Base-by-base conservation (phyloP, 768 basidiomycete genomes). In the Cytidiella melzeri region DNA sequence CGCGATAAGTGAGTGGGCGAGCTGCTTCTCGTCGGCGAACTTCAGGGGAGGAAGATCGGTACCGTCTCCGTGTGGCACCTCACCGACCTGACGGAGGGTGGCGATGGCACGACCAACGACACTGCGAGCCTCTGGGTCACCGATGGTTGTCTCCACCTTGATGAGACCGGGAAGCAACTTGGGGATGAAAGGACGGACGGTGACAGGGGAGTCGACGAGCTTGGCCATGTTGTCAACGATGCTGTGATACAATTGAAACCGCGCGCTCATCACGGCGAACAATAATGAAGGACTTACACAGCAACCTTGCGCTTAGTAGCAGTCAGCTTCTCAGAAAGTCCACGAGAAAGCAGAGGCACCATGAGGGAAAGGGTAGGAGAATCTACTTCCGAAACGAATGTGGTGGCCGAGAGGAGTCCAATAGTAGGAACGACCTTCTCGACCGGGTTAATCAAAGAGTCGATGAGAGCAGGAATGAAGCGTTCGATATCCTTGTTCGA, bases 311-410 rank as follows among this genome's bases (percentile, higher is more conserved):
- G 92, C 79, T 96, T 96, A 58, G 84, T 95, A 55, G 94, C 84
- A 45, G 94, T 96, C 53, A 92, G 79, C 74, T 95, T 95, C 78
- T 97, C 94, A 55, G 69, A 78, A 56, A 95, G 77, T 81, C 94
- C 94, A 77, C 94, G 90, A 52, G 91, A 80, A 47, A 97, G 75
- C 18, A 97, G 84, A 63, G 94, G 94, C 52, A 94, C 94, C 92
- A 97, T 96, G 58, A 97, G 83, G 60, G 94, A 96, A 58, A 97
- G 86, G 57, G 94, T 96, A 49, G 93, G 80, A 43, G 93, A 92
- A 62, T 96, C 94, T 71, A 97, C 94, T 78, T 97, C 94, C 45
- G 94, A 91, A 90, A 97, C 94, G 84, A 96, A 97, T 69, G 94
- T 97, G 71, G 94, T 97, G 51, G 94, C 83, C 70, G 94, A 92